Base-by-base conservation (phyloP, 1,284 basidiomycete genomes). In the Gastroboletus turbinatus region DNA sequence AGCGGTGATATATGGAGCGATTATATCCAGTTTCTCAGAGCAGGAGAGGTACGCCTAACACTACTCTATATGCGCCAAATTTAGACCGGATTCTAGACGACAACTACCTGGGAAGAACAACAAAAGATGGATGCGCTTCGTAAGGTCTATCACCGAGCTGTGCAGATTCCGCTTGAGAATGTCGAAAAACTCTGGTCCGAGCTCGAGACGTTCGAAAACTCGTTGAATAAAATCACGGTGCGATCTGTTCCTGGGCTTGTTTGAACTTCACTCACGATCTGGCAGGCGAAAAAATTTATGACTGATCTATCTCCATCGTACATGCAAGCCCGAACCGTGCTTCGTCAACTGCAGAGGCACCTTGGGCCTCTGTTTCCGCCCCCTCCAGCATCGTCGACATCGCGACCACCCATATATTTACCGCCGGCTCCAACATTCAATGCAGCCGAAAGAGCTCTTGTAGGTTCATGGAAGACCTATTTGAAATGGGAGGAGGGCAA, bases 401-500 rank as follows among this genome's bases (percentile, higher is more conserved):
- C 61, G 46, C 71, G 74, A 29, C 76, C 77, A 23, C 74, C 81
- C 3, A 72, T 91, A 5, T 82, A 81, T 64, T 75, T 97, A 3
- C 93, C 94, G 0, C 78, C 82, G 0, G 75, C 80, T 5, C 93
- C 94, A 4, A 87, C 83, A 16, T 96, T 90, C 76, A 85, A 82
- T 53, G 75, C 81, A 1, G 75, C 78, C 9, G 94, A 98, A 67
- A 82, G 92, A 43, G 78, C 82, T 16, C 79, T 91, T 33, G 84
- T 94, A 5, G 85, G 86, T 21, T 84, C 85, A 16, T 99, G 97
- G 97, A 92, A 93, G 64, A 79, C 82, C 3, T 98, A 98, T 70
- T 75, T 99, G 50, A 92, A 93, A 66, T 99, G 94, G 92, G 97
- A 99, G 74, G 94, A 97, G 71, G 82, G 82, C 61, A 98, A 99